Evolutionary conservation across 2,329 filamentous ascomycete genomes (phyloP), one percentile per base, ranked within the genome.

Genomic region (Dothistroma septosporum): DNA sequence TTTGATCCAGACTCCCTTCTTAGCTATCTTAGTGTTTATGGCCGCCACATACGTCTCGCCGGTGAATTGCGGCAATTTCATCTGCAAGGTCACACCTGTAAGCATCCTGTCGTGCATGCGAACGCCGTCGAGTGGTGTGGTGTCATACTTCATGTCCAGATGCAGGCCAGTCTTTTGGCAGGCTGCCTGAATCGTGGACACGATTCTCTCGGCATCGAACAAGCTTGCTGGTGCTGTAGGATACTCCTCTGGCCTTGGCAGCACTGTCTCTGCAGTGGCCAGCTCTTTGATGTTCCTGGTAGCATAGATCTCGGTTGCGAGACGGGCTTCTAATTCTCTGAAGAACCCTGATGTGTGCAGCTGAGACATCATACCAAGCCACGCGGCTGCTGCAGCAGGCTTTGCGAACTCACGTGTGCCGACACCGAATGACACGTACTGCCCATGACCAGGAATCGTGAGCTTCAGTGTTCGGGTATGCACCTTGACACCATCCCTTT

Each of bases 201-300:
- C 32, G 8, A 58, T 57, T 4, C 9, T 33, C 1, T 14, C n/a
- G n/a, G 58, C 46, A n/a, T 62, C 49, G 52, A 65, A 69, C 4
- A 69, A 57, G 8, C 49, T 35, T 31, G 33, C 19, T 5, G 58
- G 57, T 16, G 65, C 64, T 2, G 46, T 32, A 11, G 66, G 64
- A 57, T 69, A 68, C 10, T 67, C 35, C 47, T 62, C 53, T 49
- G 47, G 53, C n/a, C 57, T 64, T 11, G 66, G 67, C 14, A 62
- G 24, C 14, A 44, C n/a, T 44, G 6, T 44, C 16, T 44, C 41
- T 6, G 14, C 41, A n/a, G 41, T 44, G 9, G 41, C 41, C 41
- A 44, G 41, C 41, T n/a, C 41, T n/a, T 16, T 19, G 41, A 44
- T n/a, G 41, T 44, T 19, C n/a, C 19, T 19, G 41, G 41, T 44